Evolutionary conservation across 2,329 filamentous ascomycete species (phyloP).

Genomic region (Exophiala oligosperma): DNA sequence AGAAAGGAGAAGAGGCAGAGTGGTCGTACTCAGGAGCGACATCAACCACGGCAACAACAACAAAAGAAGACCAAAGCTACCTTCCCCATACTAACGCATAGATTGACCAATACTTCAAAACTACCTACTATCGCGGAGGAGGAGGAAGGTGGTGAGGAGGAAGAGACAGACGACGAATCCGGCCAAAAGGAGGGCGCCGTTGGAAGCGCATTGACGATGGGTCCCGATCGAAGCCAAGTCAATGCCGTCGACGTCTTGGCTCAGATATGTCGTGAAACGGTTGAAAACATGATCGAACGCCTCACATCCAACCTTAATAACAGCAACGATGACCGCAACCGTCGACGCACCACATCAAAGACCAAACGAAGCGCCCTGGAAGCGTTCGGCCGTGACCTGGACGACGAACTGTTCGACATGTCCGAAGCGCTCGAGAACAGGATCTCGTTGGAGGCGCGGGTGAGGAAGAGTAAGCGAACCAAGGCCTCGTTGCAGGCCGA

Average conservation of each 20-base stretch:
- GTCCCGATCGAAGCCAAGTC: conserved; percentile 44
- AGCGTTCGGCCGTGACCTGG: conserved; percentile 49
- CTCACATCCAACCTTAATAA: conserved; percentile 27
- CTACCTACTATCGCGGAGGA: conserved; percentile 28
- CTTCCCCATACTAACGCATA: conserved; percentile 35
- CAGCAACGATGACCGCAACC: too few species aligned
- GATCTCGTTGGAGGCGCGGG: conserved; percentile 45
- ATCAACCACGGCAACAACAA: not conserved
- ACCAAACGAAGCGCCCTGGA: conserved; percentile 50
- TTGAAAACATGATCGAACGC: conserved; percentile 48
- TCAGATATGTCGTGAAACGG: conserved; percentile 51
- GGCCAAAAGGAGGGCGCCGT: conserved; percentile 9
- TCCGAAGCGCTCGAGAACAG: conserved; percentile 55
- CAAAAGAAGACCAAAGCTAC: conserved; percentile 14
- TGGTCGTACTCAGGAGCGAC: conserved; percentile 2
- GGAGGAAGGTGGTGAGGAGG: conserved; percentile 13
- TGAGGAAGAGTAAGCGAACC: conserved; percentile 47
- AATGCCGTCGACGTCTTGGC: conserved; percentile 55
- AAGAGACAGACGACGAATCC: conserved; percentile 27
- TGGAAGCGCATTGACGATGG: conserved; percentile 22
- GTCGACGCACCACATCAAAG: conserved; percentile 31
- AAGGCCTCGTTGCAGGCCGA: conserved; percentile 48
- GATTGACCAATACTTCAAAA: conserved; percentile 27
- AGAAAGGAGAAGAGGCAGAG: conserved; percentile 8
- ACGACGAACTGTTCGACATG: conserved; percentile 51